A percentile compares a stretch with the other conserved stretches of the same genome.
Conservation (phyloP, 371 early-diverging fungal genomes). For the Mortierella sp. region DNA sequence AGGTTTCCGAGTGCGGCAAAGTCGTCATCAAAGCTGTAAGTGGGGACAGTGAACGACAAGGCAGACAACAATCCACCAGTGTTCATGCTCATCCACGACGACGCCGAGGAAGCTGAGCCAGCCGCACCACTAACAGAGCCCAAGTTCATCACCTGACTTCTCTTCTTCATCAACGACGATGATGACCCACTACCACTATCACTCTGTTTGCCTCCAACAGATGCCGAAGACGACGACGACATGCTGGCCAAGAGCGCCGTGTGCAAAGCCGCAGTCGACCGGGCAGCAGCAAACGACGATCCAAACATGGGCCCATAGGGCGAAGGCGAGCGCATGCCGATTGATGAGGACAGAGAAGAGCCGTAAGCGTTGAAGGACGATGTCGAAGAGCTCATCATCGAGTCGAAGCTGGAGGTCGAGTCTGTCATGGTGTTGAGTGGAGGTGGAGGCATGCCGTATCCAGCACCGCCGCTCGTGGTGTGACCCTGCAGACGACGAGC, state of each 20-base stretch:
- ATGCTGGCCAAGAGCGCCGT: conserved; percentile 44
- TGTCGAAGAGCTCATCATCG: conserved; percentile 33
- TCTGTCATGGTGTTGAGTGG: conserved; percentile 22
- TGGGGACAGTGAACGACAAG: conserved; percentile 51
- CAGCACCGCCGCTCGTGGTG: conserved; percentile 16
- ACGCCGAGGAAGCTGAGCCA: conserved; percentile 22
- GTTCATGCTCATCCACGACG: conserved; percentile 53
- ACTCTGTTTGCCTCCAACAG: conserved; percentile 6
- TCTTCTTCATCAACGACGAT: conserved; percentile 8
- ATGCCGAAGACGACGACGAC: conserved; percentile 40
- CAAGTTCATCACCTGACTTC: conserved; percentile 20
- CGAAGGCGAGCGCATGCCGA: conserved; percentile 40
- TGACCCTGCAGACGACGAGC: not conserved
- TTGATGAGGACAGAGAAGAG: conserved; percentile 27
- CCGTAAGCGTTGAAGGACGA: conserved; percentile 23
- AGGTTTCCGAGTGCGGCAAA: conserved; percentile 16
- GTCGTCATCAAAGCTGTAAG: conserved; percentile 46
- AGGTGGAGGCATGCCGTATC: not conserved
- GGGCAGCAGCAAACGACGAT: conserved; percentile 43
- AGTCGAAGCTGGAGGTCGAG: conserved; percentile 48
- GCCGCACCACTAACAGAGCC: not conserved
- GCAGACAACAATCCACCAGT: conserved; percentile 50
- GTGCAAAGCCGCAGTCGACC: conserved; percentile 51
- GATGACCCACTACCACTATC: not conserved
- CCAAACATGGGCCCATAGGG: conserved; percentile 46